These are phyloP conservation scores for Geotrichum europaeum DNA, from an alignment of 1,139 yeast species.

Conservation along the genomic window DNA sequence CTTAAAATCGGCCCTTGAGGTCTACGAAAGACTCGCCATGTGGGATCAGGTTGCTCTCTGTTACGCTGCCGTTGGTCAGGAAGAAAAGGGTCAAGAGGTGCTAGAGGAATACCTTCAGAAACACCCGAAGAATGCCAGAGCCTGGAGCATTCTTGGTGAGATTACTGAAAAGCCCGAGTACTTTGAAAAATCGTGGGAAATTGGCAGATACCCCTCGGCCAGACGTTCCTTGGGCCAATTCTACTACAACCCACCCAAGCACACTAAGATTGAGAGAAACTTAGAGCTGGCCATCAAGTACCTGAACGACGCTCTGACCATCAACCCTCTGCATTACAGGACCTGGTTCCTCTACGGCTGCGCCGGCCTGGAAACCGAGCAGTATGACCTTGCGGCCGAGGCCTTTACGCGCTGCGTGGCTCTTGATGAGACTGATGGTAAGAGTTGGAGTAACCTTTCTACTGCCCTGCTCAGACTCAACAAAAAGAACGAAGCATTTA, in stretches of 20 bases:
- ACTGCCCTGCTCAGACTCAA: conserved; percentile 64
- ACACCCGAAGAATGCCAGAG: conserved; percentile 75
- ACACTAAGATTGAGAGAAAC: conserved; percentile 49
- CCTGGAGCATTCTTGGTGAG: conserved; percentile 82
- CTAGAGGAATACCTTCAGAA: conserved; percentile 48
- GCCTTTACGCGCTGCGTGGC: conserved; percentile 91
- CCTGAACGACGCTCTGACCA: conserved; percentile 65
- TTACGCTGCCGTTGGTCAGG: conserved; percentile 80
- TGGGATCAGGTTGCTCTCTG: conserved; percentile 85
- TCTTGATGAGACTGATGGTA: conserved; percentile 72
- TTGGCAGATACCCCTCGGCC: conserved; percentile 78
- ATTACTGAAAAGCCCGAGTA: conserved; percentile 65
- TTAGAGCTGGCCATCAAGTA: conserved; percentile 55
- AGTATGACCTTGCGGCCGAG: conserved; percentile 77
- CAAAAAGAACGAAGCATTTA: conserved; percentile 70
- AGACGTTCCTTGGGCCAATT: conserved; percentile 75
- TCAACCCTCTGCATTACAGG: conserved; percentile 70
- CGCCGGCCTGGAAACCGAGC: conserved; percentile 68
- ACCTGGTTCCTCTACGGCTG: conserved; percentile 95
- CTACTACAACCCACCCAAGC: conserved; percentile 59
- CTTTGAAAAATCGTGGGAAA: conserved; percentile 86
- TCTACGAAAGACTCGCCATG: conserved; percentile 73
- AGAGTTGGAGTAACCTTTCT: conserved; percentile 93
- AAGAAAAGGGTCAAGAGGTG: conserved; percentile 56
- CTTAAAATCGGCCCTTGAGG: conserved; percentile 79